phyloP scores from a whole-genome alignment of 768 basidiomycete species.

The Suillus discolor region DNA sequence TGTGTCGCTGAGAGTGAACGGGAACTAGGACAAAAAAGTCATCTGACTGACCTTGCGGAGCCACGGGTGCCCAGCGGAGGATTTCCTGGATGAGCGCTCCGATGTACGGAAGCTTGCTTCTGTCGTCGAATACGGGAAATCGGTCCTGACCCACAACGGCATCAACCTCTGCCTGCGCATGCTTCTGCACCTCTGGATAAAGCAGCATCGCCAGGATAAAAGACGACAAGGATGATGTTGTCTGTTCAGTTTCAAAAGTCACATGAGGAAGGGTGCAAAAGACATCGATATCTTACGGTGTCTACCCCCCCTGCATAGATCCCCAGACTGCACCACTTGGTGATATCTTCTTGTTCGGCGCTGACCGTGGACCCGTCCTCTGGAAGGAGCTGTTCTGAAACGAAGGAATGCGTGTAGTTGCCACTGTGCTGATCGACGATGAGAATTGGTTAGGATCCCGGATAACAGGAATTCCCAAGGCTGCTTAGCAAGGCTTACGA shows the following conservation, averaged over 20 bases:
- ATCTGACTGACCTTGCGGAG: not conserved
- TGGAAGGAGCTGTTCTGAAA: not conserved
- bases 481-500: constrained; percentile 12
- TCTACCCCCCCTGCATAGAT: constrained; percentile 25
- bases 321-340: constrained; percentile 20
- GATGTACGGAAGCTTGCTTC: constrained; percentile 29
- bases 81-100: constrained; percentile 28
- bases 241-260: not conserved
- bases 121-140: constrained; percentile 28
- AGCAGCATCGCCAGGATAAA: constrained; percentile 32
- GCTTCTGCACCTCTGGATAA: constrained; percentile 28
- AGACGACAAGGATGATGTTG: not conserved
- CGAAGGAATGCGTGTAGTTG: not conserved
- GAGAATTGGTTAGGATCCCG: not conserved
- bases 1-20: not conserved
- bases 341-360: constrained; percentile 14
- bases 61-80: constrained; percentile 23
- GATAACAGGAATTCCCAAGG: too few relatives aligned
- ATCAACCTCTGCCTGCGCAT: constrained; percentile 30
- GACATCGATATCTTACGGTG: constrained; percentile 21
- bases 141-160: constrained; percentile 23
- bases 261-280: not conserved
- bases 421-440: not conserved
- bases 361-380: constrained; percentile 1
- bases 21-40: too few relatives aligned